phyloP scores from a whole-genome alignment of 1,139 yeast genomes.

The Yamadazyma atlantica region DNA sequence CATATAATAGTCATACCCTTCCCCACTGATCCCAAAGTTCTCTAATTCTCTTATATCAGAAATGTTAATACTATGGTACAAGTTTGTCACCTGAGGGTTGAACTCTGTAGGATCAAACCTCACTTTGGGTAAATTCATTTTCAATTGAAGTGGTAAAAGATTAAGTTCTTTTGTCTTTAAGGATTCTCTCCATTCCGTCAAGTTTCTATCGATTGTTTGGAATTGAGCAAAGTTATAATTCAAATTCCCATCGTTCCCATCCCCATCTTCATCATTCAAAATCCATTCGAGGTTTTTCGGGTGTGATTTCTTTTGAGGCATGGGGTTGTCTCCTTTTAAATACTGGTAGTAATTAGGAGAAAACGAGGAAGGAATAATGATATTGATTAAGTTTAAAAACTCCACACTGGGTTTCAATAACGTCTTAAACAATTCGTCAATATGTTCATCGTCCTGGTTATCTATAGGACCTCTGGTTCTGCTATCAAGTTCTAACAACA shows the following conservation, averaged over 20 bases:
- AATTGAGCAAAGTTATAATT: constrained; percentile 49
- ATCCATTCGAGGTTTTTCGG: constrained; percentile 46
- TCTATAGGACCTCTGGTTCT: constrained; percentile 2
- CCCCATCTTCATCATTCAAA: constrained; percentile 49
- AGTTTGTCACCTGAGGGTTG: constrained; percentile 18
- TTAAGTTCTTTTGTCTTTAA: constrained; percentile 32
- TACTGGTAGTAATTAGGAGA: constrained; percentile 51
- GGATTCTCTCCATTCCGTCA: constrained; percentile 44
- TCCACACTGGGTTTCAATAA: constrained; percentile 46
- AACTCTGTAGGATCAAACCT: constrained; percentile 14
- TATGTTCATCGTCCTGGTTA: constrained; percentile 13
- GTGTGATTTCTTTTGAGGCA: constrained; percentile 19
- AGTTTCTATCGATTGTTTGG: constrained; percentile 43
- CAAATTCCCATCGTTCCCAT: constrained; percentile 51
- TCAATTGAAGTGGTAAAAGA: constrained; percentile 28
- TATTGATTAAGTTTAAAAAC: constrained; percentile 44
- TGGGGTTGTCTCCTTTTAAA: constrained; percentile 30
- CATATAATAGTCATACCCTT: constrained; percentile 30
- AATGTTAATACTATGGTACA: constrained; percentile 31
- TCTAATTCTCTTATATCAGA: constrained; percentile 13
- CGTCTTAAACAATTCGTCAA: constrained; percentile 38
- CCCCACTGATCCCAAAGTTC: constrained; percentile 25
- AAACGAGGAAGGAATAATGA: constrained; percentile 50
- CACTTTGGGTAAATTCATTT: constrained; percentile 38
- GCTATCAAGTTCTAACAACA: constrained; percentile 28